Evolutionary conservation across 2,329 filamentous ascomycete species (phyloP).

Genomic region (Tolypocladium endophyticum): DNA sequence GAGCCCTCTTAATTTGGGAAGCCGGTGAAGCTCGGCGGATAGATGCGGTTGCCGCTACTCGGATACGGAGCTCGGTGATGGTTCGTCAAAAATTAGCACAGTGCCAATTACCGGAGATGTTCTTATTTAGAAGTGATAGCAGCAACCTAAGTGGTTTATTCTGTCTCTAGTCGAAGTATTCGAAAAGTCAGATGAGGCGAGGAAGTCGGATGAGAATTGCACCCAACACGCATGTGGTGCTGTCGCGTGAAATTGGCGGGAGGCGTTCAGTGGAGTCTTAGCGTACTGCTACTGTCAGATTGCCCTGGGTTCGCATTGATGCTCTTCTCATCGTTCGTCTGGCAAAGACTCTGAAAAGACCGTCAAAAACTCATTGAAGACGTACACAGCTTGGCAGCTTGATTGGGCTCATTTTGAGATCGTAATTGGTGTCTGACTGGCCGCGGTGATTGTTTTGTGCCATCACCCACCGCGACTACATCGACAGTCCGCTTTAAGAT

Average conservation of each 20-base stretch:
- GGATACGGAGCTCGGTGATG: not conserved
- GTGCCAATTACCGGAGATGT: not conserved
- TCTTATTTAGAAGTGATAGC: no score
- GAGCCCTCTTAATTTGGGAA: constrained; percentile 52
- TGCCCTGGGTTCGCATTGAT: not conserved
- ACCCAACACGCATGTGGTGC: no score
- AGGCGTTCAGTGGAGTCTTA: not conserved
- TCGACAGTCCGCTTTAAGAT: not conserved
- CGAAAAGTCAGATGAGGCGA: not conserved
- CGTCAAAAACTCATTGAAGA: not conserved
- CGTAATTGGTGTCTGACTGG: not conserved
- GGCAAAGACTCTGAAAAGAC: not conserved
- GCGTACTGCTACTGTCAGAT: not conserved
- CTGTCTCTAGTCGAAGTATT: not conserved
- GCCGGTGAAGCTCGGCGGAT: constrained; percentile 13
- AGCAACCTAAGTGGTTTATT: not conserved
- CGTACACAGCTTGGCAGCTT: not conserved
- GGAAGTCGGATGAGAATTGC: not conserved
- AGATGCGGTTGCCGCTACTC: not conserved
- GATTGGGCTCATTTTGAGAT: not conserved
- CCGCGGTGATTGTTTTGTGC: not conserved
- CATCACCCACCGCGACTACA: not conserved
- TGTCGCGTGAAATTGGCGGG: not conserved
- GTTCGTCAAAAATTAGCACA: not conserved
- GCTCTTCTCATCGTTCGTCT: no score